These are phyloP conservation scores for Mallotus repandus DNA, from an alignment of 441 rosid genomes.

Conservation along the genomic window DNA sequence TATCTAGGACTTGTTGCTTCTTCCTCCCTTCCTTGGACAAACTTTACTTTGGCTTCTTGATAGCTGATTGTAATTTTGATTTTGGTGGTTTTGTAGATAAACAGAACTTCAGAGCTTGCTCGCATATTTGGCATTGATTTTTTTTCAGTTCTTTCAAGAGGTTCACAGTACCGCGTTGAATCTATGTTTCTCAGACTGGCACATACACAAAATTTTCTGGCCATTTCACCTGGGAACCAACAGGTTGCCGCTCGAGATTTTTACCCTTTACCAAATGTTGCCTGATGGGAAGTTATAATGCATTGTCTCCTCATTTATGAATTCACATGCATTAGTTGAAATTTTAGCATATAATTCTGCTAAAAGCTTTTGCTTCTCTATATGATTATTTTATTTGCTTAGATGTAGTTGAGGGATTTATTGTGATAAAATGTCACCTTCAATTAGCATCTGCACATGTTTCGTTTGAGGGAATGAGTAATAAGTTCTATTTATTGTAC, in stretches of 20 bases:
- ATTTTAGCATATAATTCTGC: neutral
- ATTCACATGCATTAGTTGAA: neutral
- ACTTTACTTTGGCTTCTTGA: neutral
- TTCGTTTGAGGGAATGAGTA: neutral
- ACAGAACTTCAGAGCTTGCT: conserved; percentile 98
- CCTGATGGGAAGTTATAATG: neutral
- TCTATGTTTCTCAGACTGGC: conserved; percentile 97
- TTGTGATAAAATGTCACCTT: neutral
- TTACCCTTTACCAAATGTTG: neutral
- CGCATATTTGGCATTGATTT: conserved; percentile 97
- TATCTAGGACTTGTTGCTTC: neutral
- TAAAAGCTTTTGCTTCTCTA: neutral
- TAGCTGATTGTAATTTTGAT: conserved; percentile 16
- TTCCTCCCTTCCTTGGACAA: neutral
- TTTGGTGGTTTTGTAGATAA: conserved; percentile 64
- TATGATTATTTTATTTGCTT: neutral
- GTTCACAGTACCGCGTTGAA: conserved; percentile 98
- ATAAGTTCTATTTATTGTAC: neutral
- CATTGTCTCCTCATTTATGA: neutral
- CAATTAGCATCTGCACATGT: neutral
- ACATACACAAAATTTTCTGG: conserved; percentile 92
- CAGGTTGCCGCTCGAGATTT: conserved; percentile 54
- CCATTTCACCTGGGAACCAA: conserved; percentile 91
- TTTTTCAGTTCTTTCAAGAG: conserved; percentile 98
- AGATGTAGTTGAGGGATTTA: neutral